A percentile compares a stretch with the other conserved stretches of the same genome.
These are phyloP conservation scores for Bruguiera sexangula DNA, from an alignment of 345 rosid genomes.

Conservation along the genomic window DNA sequence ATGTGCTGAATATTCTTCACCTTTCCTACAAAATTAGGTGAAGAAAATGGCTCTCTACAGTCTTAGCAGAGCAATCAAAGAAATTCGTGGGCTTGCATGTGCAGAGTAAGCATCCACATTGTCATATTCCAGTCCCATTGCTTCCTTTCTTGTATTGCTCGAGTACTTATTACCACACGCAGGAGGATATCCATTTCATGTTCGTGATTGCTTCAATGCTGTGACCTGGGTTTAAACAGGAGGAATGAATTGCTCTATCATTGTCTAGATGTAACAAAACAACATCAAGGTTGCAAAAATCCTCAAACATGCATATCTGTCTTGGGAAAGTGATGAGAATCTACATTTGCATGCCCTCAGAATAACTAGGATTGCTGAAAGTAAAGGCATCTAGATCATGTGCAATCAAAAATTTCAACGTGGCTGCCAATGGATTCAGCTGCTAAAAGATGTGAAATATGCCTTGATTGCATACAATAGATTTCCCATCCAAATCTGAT, in stretches of 20 bases:
- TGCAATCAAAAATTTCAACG: not conserved
- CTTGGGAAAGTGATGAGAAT: too few species aligned
- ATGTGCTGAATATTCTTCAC: not conserved
- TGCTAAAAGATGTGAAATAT: too few species aligned
- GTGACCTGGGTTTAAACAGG: not conserved
- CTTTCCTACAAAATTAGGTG: conserved; percentile 45
- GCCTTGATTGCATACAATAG: too few species aligned
- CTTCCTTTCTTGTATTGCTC: not conserved
- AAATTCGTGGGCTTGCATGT: conserved; percentile 68
- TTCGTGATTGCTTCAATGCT: not conserved
- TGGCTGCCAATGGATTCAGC: too few species aligned
- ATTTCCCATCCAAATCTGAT: too few species aligned
- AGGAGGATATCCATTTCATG: not conserved
- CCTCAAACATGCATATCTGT: too few species aligned
- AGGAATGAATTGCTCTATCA: not conserved
- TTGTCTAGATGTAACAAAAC: too few species aligned
- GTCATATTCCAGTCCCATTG: not conserved
- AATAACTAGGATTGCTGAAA: not conserved
- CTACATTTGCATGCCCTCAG: not conserved
- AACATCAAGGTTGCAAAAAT: too few species aligned
- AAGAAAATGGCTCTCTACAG: conserved; percentile 77
- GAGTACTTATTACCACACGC: not conserved
- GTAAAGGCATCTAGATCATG: not conserved
- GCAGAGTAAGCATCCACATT: conserved; percentile 33
- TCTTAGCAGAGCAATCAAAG: conserved; percentile 57